These are phyloP conservation scores for Aureobasidium lini DNA, from an alignment of 2,329 filamentous ascomycete species.

Conservation along the genomic window DNA sequence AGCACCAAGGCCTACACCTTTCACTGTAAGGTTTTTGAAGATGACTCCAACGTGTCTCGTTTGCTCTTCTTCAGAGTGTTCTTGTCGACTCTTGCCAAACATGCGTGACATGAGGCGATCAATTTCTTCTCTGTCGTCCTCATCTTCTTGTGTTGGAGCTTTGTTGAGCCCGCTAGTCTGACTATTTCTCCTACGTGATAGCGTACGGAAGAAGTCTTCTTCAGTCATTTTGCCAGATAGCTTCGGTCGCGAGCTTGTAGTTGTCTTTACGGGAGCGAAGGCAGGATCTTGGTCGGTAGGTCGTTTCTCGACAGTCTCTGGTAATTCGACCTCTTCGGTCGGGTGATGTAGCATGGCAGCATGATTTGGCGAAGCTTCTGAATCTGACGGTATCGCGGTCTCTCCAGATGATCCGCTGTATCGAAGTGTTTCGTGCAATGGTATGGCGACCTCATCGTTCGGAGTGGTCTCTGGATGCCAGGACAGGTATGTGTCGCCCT, in stretches of 20 bases:
- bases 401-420: neutral
- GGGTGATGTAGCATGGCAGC: conserved; percentile 12
- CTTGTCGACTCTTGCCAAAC: conserved; percentile 59
- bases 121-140: conserved; percentile 46
- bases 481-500: neutral
- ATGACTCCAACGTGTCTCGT: conserved; percentile 61
- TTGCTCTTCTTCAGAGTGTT: conserved; percentile 61
- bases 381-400: conserved; percentile 13
- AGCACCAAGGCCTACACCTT: conserved; percentile 53
- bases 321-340: conserved; percentile 17
- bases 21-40: conserved; percentile 57
- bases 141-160: conserved; percentile 17
- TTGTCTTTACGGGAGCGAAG: conserved; percentile 1
- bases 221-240: conserved; percentile 32
- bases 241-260: conserved; percentile 1
- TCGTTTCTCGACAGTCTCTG: neutral
- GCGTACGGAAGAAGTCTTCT: conserved; percentile 44
- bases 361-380: neutral
- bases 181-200: conserved; percentile 44
- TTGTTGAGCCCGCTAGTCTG: conserved; percentile 24
- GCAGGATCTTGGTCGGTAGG: neutral
- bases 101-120: conserved; percentile 60
- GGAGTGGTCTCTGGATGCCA: neutral
- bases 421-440: neutral
- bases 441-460: neutral